Evolutionary conservation across 257 asterid genomes (phyloP).

Genomic region (Scutellaria minor): DNA sequence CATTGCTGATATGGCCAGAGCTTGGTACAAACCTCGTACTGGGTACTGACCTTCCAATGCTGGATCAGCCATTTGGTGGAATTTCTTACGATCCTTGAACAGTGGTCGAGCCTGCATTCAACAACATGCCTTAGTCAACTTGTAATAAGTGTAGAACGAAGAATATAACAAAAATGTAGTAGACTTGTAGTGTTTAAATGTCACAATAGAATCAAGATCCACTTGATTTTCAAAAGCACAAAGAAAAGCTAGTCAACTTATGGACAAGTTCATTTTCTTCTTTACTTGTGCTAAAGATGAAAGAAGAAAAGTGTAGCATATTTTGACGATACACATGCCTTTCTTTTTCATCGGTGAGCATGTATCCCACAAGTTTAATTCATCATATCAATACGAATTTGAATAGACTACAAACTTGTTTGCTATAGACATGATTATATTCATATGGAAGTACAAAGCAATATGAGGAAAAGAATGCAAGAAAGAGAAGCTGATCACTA

Average conservation of each 20-base stretch:
- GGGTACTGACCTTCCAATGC: constrained; percentile 62
- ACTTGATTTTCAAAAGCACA: too few species aligned
- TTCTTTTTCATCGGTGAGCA: too few species aligned
- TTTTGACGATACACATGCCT: too few species aligned
- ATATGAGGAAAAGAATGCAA: too few species aligned
- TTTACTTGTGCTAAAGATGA: too few species aligned
- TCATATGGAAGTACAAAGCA: not conserved
- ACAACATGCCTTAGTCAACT: not conserved
- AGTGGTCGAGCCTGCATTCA: constrained; percentile 63
- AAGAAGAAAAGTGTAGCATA: too few species aligned
- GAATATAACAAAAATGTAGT: too few species aligned
- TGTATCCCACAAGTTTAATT: too few species aligned
- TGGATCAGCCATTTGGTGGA: constrained; percentile 71
- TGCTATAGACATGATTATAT: not conserved
- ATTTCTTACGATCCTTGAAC: constrained; percentile 65
- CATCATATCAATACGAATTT: not conserved
- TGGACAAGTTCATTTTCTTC: not conserved
- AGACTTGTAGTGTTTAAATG: too few species aligned
- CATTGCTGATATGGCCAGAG: constrained; percentile 77
- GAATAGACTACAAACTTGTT: not conserved
- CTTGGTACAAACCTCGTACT: constrained; percentile 62
- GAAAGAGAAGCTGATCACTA: not conserved
- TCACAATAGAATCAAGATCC: too few species aligned
- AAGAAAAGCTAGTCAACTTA: not conserved
- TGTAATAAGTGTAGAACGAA: not conserved